Evolutionary conservation across 164 flowering plant species (phyloP), one percentile per base, ranked within the genome.

Genomic region (Akebia trifoliata): DNA sequence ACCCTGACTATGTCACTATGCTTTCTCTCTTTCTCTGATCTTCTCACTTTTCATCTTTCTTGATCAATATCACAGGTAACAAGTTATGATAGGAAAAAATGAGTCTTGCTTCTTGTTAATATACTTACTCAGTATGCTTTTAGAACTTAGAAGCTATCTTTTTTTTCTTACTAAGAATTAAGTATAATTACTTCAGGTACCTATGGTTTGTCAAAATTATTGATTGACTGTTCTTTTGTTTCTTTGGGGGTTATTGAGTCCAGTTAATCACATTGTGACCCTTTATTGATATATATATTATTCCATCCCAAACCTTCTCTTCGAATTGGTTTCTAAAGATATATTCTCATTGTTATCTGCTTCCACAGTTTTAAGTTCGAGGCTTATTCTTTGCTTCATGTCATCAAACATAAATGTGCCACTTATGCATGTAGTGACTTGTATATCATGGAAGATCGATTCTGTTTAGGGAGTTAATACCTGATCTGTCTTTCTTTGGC

Each of bases 401-500:
- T n/a, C 38, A 9, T 43, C 17, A 28, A 24, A 26, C 22, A 53
- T 25, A 24, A 4, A 40, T n/a, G 30, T 40, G 25, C 11, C 4
- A 7, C 2, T 11, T 18, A 2, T 26, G 22, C 6, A 17, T 8
- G 11, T 26, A 44, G 25, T 44, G 48, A 22, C 48, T 20, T 44
- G 22, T 34, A 24, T 25, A 31, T 4, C 5, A 31, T 40, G 32
- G n/a, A 25, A 40, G 10, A 24, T 52, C 31, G 7, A 18, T 44
- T 17, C 36, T 11, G 56, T 20, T 9, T 32, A 36, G 24, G 18
- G 29, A 68, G 20, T 52, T 24, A 30, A 57, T 53, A 42, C 34
- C 30, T 51, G 22, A 38, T 45, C 40, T 46, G 12, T 52, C 24
- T 31, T 46, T 26, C 63, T 31, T 50, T 62, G 48, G 63, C 85